Evolutionary conservation across 192 early-diverging fungal genomes (phyloP), one percentile per base, ranked within the genome.

Genomic region (Thoreauomyces humboldtii): DNA sequence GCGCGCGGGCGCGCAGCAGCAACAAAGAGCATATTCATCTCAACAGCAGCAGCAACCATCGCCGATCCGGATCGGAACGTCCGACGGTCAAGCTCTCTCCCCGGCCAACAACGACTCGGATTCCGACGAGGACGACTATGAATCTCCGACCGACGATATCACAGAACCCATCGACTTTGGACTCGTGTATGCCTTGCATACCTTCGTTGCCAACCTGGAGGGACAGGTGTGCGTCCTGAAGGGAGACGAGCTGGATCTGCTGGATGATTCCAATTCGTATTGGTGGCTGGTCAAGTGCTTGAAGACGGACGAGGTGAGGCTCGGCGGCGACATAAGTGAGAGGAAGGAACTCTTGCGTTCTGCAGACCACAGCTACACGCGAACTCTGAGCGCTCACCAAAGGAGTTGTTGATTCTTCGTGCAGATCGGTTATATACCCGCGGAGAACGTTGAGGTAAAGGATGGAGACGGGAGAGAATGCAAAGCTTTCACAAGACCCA

Each of bases 381-480:
- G n/a, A n/a, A n/a, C n/a, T n/a, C n/a, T n/a, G n/a, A n/a, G n/a
- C n/a, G n/a, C n/a, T n/a, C n/a, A n/a, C n/a, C n/a, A n/a, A n/a
- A 41, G 11, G 11, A 41, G 38, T 41, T 52, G 50, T 24, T 28
- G 15, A 58, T 14, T 1, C 1, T 61, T 46, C 44, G 7, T 43
- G 0, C 77, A 87, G 69, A 87, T 93, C 71, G 91, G 91, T 15
- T 93, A 93, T 68, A 90, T 93, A 51, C 91, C 91, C 25, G 91
- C 91, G 2, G 91, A 93, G 65, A 91, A 93, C 61, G 86, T 93
- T 35, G 91, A 93, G 73, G 87, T 88, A 74, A 28, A 31, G 19
- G 38, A 12, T n/a, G n/a, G 38, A 41, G n/a, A 41, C 38, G n/a
- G n/a, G 11, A 41, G 38, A 41, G n/a, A 41, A 41, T n/a, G 38